Conservation (phyloP, 176 grass and related monocot genomes). For the Elaeis guineensis region DNA sequence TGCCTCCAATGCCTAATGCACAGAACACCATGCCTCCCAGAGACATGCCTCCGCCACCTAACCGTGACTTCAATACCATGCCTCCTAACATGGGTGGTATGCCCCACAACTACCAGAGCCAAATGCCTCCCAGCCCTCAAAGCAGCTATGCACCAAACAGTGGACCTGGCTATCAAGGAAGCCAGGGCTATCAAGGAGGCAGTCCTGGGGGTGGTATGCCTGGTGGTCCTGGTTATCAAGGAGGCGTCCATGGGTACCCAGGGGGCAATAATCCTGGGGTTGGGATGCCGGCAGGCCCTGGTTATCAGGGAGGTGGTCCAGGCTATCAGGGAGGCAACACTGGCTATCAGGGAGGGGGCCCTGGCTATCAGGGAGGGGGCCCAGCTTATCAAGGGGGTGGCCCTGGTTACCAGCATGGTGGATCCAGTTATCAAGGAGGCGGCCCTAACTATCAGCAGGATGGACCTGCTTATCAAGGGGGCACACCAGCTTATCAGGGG, state of each 20-base stretch:
- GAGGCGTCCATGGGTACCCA: conserved; percentile 37
- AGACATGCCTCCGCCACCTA: conserved; percentile 1
- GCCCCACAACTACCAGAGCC: conserved; percentile 31
- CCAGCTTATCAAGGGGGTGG: conserved; percentile 28
- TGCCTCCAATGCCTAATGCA: conserved; percentile 1
- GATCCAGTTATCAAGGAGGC: conserved; percentile 12
- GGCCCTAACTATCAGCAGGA: conserved; percentile 11
- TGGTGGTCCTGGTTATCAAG: conserved; percentile 28
- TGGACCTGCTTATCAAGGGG: background rate
- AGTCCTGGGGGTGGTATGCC: conserved; percentile 11
- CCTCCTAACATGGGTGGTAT: conserved; percentile 10
- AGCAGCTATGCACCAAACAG: conserved; percentile 25
- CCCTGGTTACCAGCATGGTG: conserved; percentile 19
- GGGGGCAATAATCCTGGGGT: conserved; percentile 30
- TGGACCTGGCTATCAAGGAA: conserved; percentile 36
- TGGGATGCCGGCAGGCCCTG: conserved; percentile 14
- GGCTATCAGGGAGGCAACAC: conserved; percentile 20
- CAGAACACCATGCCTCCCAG: conserved; percentile 2
- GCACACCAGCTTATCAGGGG: conserved; percentile 14
- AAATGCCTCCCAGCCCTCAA: conserved; percentile 24
- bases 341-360: conserved; percentile 9
- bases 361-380: background rate
- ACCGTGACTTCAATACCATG: background rate
- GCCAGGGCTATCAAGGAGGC: background rate
- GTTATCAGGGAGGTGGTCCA: conserved; percentile 7